Conservation (phyloP, 345 rosid genomes). For the Salix caprea region DNA sequence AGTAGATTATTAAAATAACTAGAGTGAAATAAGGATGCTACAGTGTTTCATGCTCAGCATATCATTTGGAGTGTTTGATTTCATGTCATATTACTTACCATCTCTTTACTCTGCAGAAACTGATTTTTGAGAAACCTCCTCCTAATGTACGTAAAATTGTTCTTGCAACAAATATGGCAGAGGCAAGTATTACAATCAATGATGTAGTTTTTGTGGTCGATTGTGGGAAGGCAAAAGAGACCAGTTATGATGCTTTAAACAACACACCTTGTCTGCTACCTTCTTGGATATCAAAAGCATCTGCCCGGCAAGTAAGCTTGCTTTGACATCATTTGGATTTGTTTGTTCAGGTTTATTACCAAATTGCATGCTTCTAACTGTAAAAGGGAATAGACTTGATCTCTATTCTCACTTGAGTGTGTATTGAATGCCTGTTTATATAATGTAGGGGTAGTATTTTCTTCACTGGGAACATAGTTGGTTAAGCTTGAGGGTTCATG, state of each 20-base stretch:
- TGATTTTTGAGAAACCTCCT: constrained; percentile 81
- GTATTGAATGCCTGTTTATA: not conserved
- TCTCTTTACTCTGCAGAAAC: constrained; percentile 51
- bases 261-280: constrained; percentile 98
- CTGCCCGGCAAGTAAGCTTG: constrained; percentile 75
- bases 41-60: not conserved
- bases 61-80: not conserved
- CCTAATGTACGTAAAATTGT: constrained; percentile 78
- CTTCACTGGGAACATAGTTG: not conserved
- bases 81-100: not conserved
- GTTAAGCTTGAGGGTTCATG: not conserved
- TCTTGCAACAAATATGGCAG: constrained; percentile 98
- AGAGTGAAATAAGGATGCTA: not conserved
- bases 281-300: constrained; percentile 96
- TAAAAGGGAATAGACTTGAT: not conserved
- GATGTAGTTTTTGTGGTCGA: constrained; percentile 93
- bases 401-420: not conserved
- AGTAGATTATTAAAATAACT: not conserved
- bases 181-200: constrained; percentile 94
- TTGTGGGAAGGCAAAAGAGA: constrained; percentile 98
- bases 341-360: not conserved
- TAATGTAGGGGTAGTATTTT: constrained; percentile 4
- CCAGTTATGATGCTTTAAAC: constrained; percentile 97
- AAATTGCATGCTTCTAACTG: not conserved
- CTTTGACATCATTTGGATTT: constrained; percentile 1